phyloP scores from a whole-genome alignment of 352 stramenopile species.

The Globisporangium nagaii region DNA sequence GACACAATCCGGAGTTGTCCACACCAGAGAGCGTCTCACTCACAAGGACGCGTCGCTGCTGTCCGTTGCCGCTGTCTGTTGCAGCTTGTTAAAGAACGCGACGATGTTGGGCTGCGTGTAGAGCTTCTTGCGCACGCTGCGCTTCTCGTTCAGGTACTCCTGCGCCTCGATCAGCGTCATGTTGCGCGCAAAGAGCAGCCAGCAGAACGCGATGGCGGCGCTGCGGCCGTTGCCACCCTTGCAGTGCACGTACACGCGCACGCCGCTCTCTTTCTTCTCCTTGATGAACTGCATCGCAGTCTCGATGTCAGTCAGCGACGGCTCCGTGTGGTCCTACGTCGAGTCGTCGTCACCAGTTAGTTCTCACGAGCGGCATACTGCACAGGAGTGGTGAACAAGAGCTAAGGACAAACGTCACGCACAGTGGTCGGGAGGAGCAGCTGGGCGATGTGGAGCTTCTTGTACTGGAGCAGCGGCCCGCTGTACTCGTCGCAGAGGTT shows the following conservation, averaged over 20 bases:
- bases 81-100: conserved; percentile 65
- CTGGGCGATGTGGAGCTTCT: conserved; percentile 83
- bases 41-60: not conserved
- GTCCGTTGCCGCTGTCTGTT: not conserved
- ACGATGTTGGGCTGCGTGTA: conserved; percentile 87
- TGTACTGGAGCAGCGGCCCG: conserved; percentile 86
- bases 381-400: no score
- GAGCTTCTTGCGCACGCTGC: conserved; percentile 86
- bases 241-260: conserved; percentile 95
- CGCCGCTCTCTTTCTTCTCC: conserved; percentile 75
- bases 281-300: conserved; percentile 87
- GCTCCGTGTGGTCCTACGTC: conserved; percentile 85
- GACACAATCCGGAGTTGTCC: not conserved
- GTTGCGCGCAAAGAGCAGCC: conserved; percentile 71
- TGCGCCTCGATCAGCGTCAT: conserved; percentile 83
- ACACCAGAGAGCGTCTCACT: not conserved
- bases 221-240: conserved; percentile 93
- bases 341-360: no score
- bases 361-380: no score
- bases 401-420: no score
- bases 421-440: conserved; percentile 89
- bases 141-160: conserved; percentile 82
- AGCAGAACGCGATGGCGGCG: conserved; percentile 89
- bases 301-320: conserved; percentile 58
- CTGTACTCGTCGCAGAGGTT: conserved; percentile 96